Percentiles rank a stretch among this genome's conserved stretches.
Conservation (phyloP, 225 moss, liverwort and hornwort genomes). For the Climacium dendroides region DNA sequence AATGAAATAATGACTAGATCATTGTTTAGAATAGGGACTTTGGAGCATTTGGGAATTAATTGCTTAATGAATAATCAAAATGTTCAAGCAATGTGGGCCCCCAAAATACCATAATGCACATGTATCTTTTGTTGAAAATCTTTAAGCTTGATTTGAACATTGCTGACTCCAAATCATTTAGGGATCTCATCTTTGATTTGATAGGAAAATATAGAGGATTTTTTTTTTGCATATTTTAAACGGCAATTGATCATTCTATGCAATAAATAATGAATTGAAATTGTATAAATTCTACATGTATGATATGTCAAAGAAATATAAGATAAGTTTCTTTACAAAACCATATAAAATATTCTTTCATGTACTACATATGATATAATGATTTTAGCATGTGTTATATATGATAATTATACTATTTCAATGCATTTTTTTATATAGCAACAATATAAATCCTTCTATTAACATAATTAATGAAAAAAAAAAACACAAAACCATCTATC, state of each 20-base stretch:
- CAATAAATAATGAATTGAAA: not conserved
- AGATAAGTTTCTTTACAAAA: not conserved
- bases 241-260: not conserved
- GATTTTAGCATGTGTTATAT: too few relatives aligned
- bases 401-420: not conserved
- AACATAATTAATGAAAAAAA: not conserved
- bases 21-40: not conserved
- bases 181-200: not conserved
- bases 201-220: not conserved
- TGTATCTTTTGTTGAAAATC: not conserved
- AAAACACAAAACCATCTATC: not conserved
- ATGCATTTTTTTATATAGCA: not conserved
- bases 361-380: not conserved
- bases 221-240: not conserved
- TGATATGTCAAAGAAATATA: not conserved
- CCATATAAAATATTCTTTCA: not conserved
- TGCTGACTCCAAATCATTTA: not conserved
- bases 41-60: not conserved
- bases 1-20: not conserved
- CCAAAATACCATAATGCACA: rapidly evolving
- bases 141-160: not conserved
- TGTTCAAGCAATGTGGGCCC: not conserved
- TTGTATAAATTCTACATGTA: not conserved
- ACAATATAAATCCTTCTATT: not conserved
- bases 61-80: rapidly evolving